phyloP scores from a whole-genome alignment of 345 rosid genomes.

The Carallia brachiata region DNA sequence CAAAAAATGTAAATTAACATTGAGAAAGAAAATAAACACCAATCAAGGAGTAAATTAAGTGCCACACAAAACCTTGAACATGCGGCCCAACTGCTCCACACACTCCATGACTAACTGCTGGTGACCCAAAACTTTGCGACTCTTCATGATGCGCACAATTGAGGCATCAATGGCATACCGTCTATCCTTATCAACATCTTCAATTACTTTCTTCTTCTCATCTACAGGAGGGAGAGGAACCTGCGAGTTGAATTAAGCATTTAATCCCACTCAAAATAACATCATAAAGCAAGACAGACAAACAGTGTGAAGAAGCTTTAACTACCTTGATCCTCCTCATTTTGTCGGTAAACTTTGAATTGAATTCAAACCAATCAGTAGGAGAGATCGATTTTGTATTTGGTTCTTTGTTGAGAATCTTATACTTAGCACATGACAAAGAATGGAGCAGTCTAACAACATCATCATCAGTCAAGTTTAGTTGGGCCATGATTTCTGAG shows the following conservation, averaged over 20 bases:
- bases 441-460: conserved; percentile 43
- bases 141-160: conserved; percentile 50
- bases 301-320: neutral
- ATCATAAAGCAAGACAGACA: neutral
- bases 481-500: conserved; percentile 37
- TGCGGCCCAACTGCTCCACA: conserved; percentile 35
- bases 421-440: conserved; percentile 39
- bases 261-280: neutral
- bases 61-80: conserved; percentile 30
- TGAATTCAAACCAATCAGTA: conserved; percentile 42
- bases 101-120: conserved; percentile 44
- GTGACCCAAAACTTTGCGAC: conserved; percentile 39
- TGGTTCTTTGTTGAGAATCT: conserved; percentile 43
- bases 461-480: conserved; percentile 35
- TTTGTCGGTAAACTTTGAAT: conserved; percentile 35
- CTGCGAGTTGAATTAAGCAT: conserved; percentile 22
- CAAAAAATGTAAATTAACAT: neutral
- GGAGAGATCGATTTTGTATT: conserved; percentile 28
- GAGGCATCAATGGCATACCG: conserved; percentile 43
- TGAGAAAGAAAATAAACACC: neutral
- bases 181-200: conserved; percentile 43
- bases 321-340: conserved; percentile 48
- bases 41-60: neutral
- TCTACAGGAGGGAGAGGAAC: conserved; percentile 39
- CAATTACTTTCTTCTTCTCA: conserved; percentile 36